A percentile compares a stretch with the other conserved stretches of the same genome.
phyloP scores from a whole-genome alignment of 1,284 basidiomycete species.

The Exobasidium cylindrosporum region DNA sequence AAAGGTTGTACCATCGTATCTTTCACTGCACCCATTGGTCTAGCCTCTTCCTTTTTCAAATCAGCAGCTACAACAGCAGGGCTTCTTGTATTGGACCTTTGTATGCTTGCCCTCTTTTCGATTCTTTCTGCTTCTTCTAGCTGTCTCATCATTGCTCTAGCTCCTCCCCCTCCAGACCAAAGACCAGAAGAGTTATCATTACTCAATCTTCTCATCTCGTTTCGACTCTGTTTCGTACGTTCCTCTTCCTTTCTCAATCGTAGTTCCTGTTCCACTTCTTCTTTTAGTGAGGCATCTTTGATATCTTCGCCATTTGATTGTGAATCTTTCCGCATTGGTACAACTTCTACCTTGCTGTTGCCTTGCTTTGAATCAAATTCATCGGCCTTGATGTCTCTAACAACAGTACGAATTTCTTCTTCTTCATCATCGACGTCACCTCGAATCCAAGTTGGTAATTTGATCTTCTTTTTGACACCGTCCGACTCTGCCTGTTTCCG shows the following conservation, averaged over 20 bases:
- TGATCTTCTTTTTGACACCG: background rate
- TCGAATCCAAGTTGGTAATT: background rate
- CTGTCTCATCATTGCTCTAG: conserved; percentile 14
- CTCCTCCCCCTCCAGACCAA: conserved; percentile 5
- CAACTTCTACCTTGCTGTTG: background rate
- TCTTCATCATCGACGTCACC: background rate
- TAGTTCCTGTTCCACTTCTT: conserved; percentile 5
- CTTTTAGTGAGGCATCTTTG: background rate
- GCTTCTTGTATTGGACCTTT: conserved; percentile 1
- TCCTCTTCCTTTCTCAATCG: conserved; percentile 6
- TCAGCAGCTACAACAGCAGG: background rate
- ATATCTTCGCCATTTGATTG: background rate
- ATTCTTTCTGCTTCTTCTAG: conserved; percentile 8
- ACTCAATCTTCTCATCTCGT: conserved; percentile 8
- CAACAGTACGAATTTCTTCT: background rate
- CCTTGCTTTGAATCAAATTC: conserved; percentile 4
- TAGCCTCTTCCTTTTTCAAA: background rate
- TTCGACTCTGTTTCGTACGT: background rate
- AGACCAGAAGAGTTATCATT: background rate
- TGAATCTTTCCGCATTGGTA: background rate
- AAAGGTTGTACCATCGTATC: background rate
- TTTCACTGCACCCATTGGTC: conserved; percentile 8
- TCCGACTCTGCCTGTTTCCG: background rate
- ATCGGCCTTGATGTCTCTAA: conserved; percentile 4
- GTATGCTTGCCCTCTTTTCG: conserved; percentile 5